These are phyloP conservation scores for Cyberlindnera nakhonratchasimensis DNA, from an alignment of 805 yeast species.

Conservation along the genomic window DNA sequence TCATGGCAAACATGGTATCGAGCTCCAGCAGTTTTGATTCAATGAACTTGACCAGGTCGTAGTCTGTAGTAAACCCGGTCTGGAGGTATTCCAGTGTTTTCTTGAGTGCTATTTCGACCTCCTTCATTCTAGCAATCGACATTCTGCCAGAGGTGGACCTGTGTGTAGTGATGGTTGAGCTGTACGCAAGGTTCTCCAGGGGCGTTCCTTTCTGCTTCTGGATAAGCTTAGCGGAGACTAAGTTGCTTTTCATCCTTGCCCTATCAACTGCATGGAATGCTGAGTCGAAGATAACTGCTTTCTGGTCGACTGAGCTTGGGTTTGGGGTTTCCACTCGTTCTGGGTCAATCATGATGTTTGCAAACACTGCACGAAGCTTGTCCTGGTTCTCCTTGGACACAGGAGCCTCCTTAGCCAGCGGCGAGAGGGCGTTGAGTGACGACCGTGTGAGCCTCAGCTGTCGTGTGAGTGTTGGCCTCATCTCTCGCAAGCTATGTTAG, in stretches of 20 bases:
- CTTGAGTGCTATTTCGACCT: conserved; percentile 5
- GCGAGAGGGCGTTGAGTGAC: conserved; percentile 1
- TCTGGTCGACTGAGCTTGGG: background rate
- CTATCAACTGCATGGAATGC: conserved; percentile 2
- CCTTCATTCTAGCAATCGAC: background rate
- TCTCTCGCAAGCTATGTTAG: too few relatives aligned
- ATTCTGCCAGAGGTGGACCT: conserved; percentile 1
- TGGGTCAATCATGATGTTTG: conserved; percentile 7
- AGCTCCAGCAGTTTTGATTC: conserved; percentile 3
- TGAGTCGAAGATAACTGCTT: conserved; percentile 7
- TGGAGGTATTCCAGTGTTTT: conserved; percentile 6
- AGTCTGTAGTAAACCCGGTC: conserved; percentile 4
- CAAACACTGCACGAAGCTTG: background rate
- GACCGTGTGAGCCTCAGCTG: conserved; percentile 1
- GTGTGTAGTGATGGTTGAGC: background rate
- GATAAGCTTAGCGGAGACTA: conserved; percentile 1
- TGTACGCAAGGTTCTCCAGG: background rate
- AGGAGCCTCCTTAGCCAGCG: conserved; percentile 3
- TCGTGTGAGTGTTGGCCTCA: conserved; percentile 1
- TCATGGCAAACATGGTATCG: conserved; percentile 2
- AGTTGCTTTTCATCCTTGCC: background rate
- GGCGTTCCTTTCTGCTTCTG: background rate
- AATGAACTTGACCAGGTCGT: conserved; percentile 10
- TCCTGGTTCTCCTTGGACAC: conserved; percentile 6
- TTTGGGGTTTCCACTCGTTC: background rate